Evolutionary conservation across 2,329 filamentous ascomycete genomes (phyloP), one percentile per base, ranked within the genome.

Genomic region (Gliomastix tumulicola): DNA sequence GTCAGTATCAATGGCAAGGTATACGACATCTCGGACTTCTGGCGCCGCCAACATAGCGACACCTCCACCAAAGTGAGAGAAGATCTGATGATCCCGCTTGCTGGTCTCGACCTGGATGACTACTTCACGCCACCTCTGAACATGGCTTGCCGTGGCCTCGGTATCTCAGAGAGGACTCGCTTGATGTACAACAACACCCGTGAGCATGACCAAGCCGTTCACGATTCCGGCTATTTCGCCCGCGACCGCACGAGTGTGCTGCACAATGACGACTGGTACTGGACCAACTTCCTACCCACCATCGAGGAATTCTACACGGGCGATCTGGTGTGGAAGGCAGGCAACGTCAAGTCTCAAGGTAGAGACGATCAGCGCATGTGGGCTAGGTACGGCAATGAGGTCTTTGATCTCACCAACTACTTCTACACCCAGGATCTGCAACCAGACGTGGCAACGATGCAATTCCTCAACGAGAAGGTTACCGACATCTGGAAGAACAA

Each of bases 361-460:
- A 55, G 76, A 20, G 63, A 84, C 22, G 62, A 80, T 13, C 71
- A 78, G 37, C 82, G 84, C 48, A 74, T 76, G 53, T 97, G 92
- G 88, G 82, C 86, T 44, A 82, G 84, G 37, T 77, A 94, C 42
- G 69, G 87, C 21, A 69, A 80, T 37, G 74, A 73, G 35, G 71
- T 98, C 16, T 97, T 92, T 55, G 94, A 98, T 55, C 62, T 98
- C 37, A 94, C 87, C 0, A 78, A 97, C 56, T 98, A 98, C 63
- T 90, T 89, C 60, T 70, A 88, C 53, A 95, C 88, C 1, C 62
- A 80, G 30, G 65, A 82, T 8, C 45, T 68, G 16, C 66, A 72
- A 50, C 69, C 80, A 45, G 66, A 79, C 37, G 49, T 68, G 6
- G 51, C 61, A 0, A 53, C 56, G 0, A 94, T 86, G 62, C 59